Conservation (phyloP, 1,139 yeast genomes). For the Geotrichum aggregatum region DNA sequence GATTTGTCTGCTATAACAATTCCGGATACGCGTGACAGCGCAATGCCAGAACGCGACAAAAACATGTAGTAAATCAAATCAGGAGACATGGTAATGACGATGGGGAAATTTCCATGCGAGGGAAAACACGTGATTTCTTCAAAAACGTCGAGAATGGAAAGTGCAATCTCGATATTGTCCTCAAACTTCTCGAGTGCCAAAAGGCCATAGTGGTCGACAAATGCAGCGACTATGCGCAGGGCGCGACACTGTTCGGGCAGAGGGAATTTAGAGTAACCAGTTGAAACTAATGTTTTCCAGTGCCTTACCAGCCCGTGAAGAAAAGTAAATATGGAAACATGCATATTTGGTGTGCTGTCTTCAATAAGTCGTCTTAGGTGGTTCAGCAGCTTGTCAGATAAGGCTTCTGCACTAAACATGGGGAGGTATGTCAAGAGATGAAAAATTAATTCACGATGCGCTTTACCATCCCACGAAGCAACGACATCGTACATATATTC, state of each 20-base stretch:
- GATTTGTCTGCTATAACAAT: slow-evolving; percentile 47
- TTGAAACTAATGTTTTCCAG: slow-evolving; percentile 8
- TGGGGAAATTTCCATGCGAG: slow-evolving; percentile 25
- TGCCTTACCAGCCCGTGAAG: slow-evolving; percentile 16
- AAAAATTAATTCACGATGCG: slow-evolving; percentile 20
- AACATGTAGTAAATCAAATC: slow-evolving; percentile 41
- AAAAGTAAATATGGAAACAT: slow-evolving; percentile 10
- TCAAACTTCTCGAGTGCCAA: slow-evolving; percentile 22
- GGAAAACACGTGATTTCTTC: slow-evolving; percentile 31
- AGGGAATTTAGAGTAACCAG: slow-evolving; percentile 18
- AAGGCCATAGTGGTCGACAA: slow-evolving; percentile 26
- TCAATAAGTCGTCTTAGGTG: slow-evolving; percentile 22
- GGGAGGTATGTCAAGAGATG: slow-evolving; percentile 25
- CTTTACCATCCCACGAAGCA: slow-evolving; percentile 23
- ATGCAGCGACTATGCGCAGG: slow-evolving; percentile 22
- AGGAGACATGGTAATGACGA: slow-evolving; percentile 42
- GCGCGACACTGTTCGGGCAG: slow-evolving; percentile 19
- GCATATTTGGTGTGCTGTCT: background rate
- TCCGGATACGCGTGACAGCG: slow-evolving; percentile 49
- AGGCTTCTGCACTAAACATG: slow-evolving; percentile 15
- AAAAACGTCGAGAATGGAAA: slow-evolving; percentile 29
- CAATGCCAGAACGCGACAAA: slow-evolving; percentile 43
- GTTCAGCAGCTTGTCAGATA: slow-evolving; percentile 21
- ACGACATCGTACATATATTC: slow-evolving; percentile 25
- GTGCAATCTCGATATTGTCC: slow-evolving; percentile 26